These are phyloP conservation scores for Diaporthe velutina DNA, from an alignment of 2,329 filamentous ascomycete genomes.

Conservation along the genomic window DNA sequence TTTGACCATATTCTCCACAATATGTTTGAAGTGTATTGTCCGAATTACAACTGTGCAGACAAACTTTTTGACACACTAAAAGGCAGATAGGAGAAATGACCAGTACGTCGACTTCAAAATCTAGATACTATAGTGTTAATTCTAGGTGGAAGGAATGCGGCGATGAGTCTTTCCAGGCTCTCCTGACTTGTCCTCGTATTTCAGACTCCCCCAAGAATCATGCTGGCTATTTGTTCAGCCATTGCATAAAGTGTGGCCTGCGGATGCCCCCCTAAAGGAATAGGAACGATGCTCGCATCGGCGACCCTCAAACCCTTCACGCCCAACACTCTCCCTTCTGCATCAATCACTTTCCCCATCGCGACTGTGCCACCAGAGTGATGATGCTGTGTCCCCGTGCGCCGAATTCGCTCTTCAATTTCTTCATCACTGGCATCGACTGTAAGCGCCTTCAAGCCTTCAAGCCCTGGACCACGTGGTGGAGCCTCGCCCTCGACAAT, in stretches of 20 bases:
- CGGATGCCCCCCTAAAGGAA: constrained; percentile 59
- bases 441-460: constrained; percentile 22
- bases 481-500: constrained; percentile 24
- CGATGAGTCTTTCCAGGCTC: too few species aligned
- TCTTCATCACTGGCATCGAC: constrained; percentile 40
- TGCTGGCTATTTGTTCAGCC: constrained; percentile 70
- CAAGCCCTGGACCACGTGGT: not conserved
- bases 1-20: too few species aligned
- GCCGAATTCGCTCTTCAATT: constrained; percentile 44
- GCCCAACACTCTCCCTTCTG: constrained; percentile 35
- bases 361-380: constrained; percentile 29
- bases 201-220: constrained; percentile 51
- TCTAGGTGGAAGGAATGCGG: not conserved
- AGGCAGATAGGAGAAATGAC: too few species aligned
- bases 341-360: constrained; percentile 28
- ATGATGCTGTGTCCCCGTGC: constrained; percentile 41
- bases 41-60: too few species aligned
- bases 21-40: too few species aligned
- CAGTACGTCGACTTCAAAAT: too few species aligned
- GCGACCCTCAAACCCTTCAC: constrained; percentile 42
- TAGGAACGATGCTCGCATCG: constrained; percentile 40
- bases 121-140: too few species aligned
- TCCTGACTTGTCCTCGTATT: not conserved
- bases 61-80: too few species aligned
- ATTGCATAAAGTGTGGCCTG: constrained; percentile 66